These are phyloP conservation scores for Stygiomarasmius scandens DNA, from an alignment of 1,284 basidiomycete species.

Conservation along the genomic window DNA sequence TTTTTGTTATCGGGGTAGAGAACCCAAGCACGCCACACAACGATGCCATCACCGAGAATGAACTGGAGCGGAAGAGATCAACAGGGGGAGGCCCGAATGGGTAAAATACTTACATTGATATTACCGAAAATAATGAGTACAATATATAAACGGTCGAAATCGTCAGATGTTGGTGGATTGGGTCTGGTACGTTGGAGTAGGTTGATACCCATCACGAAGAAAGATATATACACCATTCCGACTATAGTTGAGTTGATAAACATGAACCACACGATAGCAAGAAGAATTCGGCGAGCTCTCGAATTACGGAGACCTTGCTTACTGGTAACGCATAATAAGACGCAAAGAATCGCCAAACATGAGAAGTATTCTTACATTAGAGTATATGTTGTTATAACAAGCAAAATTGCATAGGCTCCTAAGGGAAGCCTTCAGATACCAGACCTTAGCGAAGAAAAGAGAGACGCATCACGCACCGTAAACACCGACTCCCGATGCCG, in stretches of 20 bases:
- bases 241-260: neutral
- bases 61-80: neutral
- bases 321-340: neutral
- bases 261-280: neutral
- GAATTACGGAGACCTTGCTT: neutral
- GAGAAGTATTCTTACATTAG: neutral
- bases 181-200: neutral
- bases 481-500: neutral
- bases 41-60: conserved; percentile 2
- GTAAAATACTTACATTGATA: neutral
- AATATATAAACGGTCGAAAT: neutral
- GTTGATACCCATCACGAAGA: neutral
- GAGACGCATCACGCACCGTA: neutral
- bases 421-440: neutral
- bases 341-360: neutral
- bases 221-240: neutral
- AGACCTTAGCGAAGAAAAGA: neutral
- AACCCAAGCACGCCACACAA: conserved; percentile 3
- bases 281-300: neutral
- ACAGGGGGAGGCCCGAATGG: neutral
- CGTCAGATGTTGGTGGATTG: neutral
- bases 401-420: neutral
- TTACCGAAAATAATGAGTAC: neutral
- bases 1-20: neutral
- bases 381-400: neutral